Evolutionary conservation across 352 stramenopile species (phyloP).

Genomic region (Discostella stelligera): DNA sequence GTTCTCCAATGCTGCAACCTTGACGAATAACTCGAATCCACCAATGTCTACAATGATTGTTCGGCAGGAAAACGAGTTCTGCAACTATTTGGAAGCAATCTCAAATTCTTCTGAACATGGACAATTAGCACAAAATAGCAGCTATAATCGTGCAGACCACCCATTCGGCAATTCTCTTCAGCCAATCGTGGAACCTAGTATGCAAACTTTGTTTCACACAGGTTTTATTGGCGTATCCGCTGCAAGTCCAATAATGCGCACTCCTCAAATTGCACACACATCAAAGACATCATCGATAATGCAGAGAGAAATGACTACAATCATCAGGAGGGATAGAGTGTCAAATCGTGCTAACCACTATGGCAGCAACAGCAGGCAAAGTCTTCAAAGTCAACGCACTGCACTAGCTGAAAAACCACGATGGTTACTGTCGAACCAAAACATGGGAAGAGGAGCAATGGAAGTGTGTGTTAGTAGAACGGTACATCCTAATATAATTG

Average conservation of each 20-base stretch:
- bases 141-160: background rate
- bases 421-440: slow-evolving; percentile 41
- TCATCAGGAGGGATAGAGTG: background rate
- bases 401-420: slow-evolving; percentile 13
- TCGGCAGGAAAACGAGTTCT: slow-evolving; percentile 33
- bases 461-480: background rate
- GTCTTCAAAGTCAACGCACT: background rate
- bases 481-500: background rate
- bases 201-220: background rate
- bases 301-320: background rate
- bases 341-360: no score
- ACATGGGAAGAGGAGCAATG: slow-evolving; percentile 34
- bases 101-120: background rate
- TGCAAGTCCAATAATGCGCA: background rate
- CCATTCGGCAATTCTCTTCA: slow-evolving; percentile 1
- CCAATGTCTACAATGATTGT: background rate
- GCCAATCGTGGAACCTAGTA: background rate
- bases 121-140: background rate
- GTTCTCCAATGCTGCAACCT: background rate
- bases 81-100: slow-evolving; percentile 33
- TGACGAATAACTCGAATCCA: background rate
- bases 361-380: background rate
- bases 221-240: background rate
- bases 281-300: background rate
- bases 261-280: background rate